Evolutionary conservation across 257 asterid species (phyloP).

Genomic region (Hygrophila difformis): DNA sequence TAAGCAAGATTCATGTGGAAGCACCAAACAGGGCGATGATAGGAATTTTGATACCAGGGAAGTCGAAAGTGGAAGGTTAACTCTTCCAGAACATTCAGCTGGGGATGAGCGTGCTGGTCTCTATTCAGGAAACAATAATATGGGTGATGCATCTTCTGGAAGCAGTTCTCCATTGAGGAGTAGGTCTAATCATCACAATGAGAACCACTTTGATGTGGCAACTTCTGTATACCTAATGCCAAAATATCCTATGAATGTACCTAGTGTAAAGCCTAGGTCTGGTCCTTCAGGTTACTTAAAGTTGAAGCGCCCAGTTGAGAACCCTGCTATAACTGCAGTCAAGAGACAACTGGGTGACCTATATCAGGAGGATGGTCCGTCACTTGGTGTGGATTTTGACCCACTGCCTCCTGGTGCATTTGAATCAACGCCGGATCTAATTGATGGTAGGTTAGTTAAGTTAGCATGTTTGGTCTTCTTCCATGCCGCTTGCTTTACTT

Average conservation of each 20-base stretch:
- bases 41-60: conserved; percentile 49
- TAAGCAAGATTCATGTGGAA: conserved; percentile 93
- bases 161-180: conserved; percentile 56
- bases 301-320: conserved; percentile 73
- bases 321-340: conserved; percentile 75
- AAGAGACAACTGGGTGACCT: conserved; percentile 81
- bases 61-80: conserved; percentile 66
- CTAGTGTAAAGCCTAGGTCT: conserved; percentile 40
- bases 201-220: conserved; percentile 28
- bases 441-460: conserved; percentile 38
- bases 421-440: conserved; percentile 39
- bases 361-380: conserved; percentile 76
- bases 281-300: conserved; percentile 96
- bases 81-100: conserved; percentile 39
- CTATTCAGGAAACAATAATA: conserved; percentile 27
- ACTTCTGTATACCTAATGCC: conserved; percentile 41
- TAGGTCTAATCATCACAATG: conserved; percentile 30
- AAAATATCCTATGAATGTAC: conserved; percentile 31
- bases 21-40: conserved; percentile 72
- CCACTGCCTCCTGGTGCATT: conserved; percentile 80
- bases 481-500: neutral
- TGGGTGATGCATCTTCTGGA: conserved; percentile 63
- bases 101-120: conserved; percentile 51
- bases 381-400: conserved; percentile 81
- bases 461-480: conserved; percentile 3